Conservation (phyloP, 306 rosid species). For the Dalbergia oliveri region DNA sequence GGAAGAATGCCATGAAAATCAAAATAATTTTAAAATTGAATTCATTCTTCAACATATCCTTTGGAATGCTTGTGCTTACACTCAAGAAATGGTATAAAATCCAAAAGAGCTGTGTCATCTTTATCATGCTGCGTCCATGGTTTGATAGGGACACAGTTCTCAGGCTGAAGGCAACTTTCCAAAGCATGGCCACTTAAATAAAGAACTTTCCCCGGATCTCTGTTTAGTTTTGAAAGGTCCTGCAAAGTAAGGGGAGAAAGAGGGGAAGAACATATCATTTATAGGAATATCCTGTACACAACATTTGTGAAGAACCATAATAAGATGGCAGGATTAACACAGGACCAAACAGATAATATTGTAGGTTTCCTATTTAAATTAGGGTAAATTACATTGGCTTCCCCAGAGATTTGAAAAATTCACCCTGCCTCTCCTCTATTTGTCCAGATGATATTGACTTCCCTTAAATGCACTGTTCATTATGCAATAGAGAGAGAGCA, state of each 20-base stretch:
- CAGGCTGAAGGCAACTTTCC: conserved; percentile 88
- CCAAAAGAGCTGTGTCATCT: conserved; percentile 90
- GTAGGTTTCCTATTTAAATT: background rate
- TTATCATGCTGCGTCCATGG: conserved; percentile 74
- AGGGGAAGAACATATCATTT: background rate
- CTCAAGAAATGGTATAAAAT: conserved; percentile 94
- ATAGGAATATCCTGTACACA: conserved; percentile 6
- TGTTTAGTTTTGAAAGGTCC: conserved; percentile 93
- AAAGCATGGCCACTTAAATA: conserved; percentile 92
- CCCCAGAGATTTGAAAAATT: too few relatives aligned
- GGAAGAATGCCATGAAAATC: conserved; percentile 66
- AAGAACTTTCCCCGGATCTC: conserved; percentile 84
- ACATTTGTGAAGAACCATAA: background rate
- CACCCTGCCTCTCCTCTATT: too few relatives aligned
- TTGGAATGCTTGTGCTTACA: conserved; percentile 71
- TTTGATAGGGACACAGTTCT: conserved; percentile 79
- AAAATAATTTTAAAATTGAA: conserved; percentile 15
- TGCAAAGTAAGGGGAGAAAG: conserved; percentile 51
- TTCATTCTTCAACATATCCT: conserved; percentile 28
- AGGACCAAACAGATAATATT: background rate
- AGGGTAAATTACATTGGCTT: too few relatives aligned
- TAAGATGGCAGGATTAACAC: conserved; percentile 10
- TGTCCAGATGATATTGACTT: too few relatives aligned
- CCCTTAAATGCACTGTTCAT: too few relatives aligned
- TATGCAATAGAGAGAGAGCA: too few relatives aligned